Evolutionary conservation across 768 basidiomycete species (phyloP).

Genomic region (Suillus fuscotomentosus): DNA sequence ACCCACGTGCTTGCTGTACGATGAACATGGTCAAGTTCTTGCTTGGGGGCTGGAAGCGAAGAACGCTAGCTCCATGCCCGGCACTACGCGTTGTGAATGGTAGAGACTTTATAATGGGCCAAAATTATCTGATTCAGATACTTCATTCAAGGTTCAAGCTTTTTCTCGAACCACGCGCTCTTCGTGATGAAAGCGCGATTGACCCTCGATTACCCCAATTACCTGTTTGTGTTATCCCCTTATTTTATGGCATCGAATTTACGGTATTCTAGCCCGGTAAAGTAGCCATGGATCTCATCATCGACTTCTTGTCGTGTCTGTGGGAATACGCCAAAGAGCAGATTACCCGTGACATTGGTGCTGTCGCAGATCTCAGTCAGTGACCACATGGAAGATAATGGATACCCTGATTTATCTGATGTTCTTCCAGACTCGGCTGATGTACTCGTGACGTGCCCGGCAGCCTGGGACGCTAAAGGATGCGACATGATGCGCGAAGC

Average conservation of each 20-base stretch:
- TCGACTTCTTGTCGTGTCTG: conserved; percentile 78
- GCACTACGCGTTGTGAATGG: conserved; percentile 61
- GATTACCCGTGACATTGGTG: conserved; percentile 85
- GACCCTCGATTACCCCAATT: conserved; percentile 79
- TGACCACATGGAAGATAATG: conserved; percentile 7
- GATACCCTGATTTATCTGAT: conserved; percentile 2
- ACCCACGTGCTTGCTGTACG: conserved; percentile 83
- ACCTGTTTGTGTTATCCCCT: conserved; percentile 45
- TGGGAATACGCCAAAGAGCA: conserved; percentile 88
- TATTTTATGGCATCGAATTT: conserved; percentile 9
- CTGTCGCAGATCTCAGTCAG: conserved; percentile 81
- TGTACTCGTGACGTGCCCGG: conserved; percentile 85
- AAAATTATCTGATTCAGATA: neutral
- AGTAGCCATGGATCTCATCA: conserved; percentile 71
- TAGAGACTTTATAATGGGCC: conserved; percentile 15
- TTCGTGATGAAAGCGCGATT: conserved; percentile 67
- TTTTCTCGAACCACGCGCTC: conserved; percentile 77
- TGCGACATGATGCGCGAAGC: conserved; percentile 86
- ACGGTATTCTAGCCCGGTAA: conserved; percentile 59
- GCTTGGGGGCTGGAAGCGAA: conserved; percentile 91
- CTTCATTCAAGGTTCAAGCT: conserved; percentile 71
- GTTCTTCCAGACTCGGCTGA: conserved; percentile 65
- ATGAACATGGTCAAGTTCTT: conserved; percentile 66
- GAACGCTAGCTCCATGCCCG: conserved; percentile 67
- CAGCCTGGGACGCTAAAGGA: conserved; percentile 87